Evolutionary conservation across 139 green algal genomes (phyloP).

Genomic region (Tetradesmus obliquus): DNA sequence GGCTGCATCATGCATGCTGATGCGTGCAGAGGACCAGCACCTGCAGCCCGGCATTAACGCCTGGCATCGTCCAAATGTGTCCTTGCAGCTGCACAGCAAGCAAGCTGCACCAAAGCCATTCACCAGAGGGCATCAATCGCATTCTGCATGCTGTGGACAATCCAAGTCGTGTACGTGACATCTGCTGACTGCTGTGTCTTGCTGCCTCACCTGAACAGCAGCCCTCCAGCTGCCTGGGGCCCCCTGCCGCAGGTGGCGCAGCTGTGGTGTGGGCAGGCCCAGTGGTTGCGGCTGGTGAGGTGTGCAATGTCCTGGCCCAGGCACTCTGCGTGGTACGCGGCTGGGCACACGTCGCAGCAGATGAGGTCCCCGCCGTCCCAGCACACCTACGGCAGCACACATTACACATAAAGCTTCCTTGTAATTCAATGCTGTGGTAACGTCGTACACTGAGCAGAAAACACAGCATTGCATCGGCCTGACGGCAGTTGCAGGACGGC

Average conservation of each 20-base stretch:
- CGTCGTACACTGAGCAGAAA: background rate
- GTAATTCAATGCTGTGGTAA: background rate
- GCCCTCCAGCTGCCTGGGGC: conserved; percentile 57
- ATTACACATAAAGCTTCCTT: background rate
- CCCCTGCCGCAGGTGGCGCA: conserved; percentile 62
- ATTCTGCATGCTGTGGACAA: too few relatives aligned
- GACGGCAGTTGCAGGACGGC: background rate
- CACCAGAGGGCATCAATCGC: too few relatives aligned
- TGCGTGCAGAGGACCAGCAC: background rate
- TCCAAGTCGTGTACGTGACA: too few relatives aligned
- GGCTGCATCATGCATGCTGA: background rate
- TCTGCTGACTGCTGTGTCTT: too few relatives aligned
- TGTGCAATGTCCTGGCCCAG: conserved; percentile 54
- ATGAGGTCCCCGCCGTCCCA: conserved; percentile 79
- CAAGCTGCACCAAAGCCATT: too few relatives aligned
- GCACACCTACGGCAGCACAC: conserved; percentile 56
- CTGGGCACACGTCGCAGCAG: conserved; percentile 75
- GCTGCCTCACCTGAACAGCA: conserved; percentile 68
- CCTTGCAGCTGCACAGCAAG: too few relatives aligned
- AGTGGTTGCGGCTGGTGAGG: background rate
- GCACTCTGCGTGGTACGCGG: conserved; percentile 70
- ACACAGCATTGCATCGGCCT: background rate
- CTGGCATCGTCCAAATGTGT: too few relatives aligned
- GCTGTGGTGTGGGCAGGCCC: conserved; percentile 69
- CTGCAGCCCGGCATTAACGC: too few relatives aligned